A percentile compares a stretch with the other conserved stretches of the same genome.
These are phyloP conservation scores for Coelastrella sp. DNA, from an alignment of 139 green algal genomes.

Conservation along the genomic window DNA sequence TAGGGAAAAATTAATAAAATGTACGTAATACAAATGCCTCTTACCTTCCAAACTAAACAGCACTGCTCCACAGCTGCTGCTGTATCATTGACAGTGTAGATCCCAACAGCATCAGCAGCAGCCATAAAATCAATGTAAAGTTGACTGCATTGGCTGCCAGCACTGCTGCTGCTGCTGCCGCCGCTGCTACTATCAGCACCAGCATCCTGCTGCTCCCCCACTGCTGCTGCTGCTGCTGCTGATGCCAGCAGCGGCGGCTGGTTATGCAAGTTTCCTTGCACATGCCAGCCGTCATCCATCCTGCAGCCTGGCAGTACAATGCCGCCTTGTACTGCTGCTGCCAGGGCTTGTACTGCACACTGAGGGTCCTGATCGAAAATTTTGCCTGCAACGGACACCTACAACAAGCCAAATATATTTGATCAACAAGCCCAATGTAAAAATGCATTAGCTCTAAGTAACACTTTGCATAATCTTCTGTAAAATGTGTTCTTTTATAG, in stretches of 20 bases:
- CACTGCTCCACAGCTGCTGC: slow-evolving; percentile 34
- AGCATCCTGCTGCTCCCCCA: slow-evolving; percentile 1
- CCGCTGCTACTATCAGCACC: too few relatives aligned
- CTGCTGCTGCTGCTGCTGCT: slow-evolving; percentile 1
- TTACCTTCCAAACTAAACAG: slow-evolving; percentile 14
- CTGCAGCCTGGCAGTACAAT: slow-evolving; percentile 12
- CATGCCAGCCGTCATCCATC: slow-evolving; percentile 34
- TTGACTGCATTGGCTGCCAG: neutral
- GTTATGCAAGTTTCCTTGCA: neutral
- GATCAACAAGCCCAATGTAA: neutral
- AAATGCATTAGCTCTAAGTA: neutral
- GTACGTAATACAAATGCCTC: neutral
- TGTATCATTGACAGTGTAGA: neutral
- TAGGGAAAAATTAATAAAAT: neutral
- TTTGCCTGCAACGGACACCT: neutral
- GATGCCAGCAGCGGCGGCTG: neutral
- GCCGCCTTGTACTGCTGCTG: slow-evolving; percentile 5
- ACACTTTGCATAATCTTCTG: neutral
- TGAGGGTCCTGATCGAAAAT: neutral
- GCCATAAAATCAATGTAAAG: slow-evolving; percentile 32
- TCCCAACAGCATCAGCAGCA: slow-evolving; percentile 26
- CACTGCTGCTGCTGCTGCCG: neutral
- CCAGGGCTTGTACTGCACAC: slow-evolving; percentile 7
- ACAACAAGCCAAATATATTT: neutral
- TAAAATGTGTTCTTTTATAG: neutral